Evolutionary conservation across 306 rosid species (phyloP).

Genomic region (Acacia acuminata): DNA sequence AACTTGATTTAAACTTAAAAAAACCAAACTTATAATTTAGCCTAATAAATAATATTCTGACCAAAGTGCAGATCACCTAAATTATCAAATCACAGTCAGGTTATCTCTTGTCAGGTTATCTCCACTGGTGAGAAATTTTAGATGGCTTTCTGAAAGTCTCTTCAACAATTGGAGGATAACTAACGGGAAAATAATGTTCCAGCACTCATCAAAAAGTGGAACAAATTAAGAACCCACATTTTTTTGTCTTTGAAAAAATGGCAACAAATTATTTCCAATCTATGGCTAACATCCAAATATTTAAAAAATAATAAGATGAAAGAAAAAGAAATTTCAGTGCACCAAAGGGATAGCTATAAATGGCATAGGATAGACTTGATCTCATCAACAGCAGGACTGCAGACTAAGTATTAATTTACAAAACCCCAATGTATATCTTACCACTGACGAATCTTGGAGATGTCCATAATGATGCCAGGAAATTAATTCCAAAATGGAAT

Average conservation of each 20-base stretch:
- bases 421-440: constrained; percentile 39
- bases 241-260: background rate
- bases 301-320: background rate
- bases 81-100: background rate
- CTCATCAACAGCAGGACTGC: background rate
- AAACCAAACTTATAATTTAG: too few species aligned
- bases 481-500: constrained; percentile 68
- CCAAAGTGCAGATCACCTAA: background rate
- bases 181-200: background rate
- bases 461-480: constrained; percentile 80
- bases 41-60: background rate
- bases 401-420: background rate
- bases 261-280: background rate
- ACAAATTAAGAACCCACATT: background rate
- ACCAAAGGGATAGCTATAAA: constrained; percentile 13
- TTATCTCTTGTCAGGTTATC: background rate
- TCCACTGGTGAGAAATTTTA: background rate
- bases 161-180: background rate
- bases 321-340: background rate
- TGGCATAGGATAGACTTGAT: background rate
- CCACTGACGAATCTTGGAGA: constrained; percentile 71
- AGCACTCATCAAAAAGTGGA: background rate
- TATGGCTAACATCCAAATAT: background rate
- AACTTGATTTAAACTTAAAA: too few species aligned
- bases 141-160: background rate